These are phyloP conservation scores for Fistulinella cinereoalba DNA, from an alignment of 1,284 basidiomycete genomes.

Conservation along the genomic window DNA sequence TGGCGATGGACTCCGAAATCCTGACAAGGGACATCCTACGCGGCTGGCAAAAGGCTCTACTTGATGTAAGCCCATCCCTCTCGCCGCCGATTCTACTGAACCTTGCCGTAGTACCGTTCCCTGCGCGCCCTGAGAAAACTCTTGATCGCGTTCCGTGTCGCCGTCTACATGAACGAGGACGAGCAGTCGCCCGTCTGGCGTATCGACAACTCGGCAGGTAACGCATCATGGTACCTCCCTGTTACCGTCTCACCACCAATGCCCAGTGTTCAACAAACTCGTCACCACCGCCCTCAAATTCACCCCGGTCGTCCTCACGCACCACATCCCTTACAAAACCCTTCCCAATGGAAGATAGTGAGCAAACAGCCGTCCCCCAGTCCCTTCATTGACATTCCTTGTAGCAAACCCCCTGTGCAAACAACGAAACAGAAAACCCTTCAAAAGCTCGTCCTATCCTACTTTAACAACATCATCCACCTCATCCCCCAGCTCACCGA, in stretches of 20 bases:
- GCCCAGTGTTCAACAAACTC: constrained; percentile 87
- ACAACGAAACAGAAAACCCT: constrained; percentile 74
- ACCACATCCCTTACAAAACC: constrained; percentile 88
- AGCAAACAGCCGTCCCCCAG: constrained; percentile 33
- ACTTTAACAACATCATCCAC: constrained; percentile 83
- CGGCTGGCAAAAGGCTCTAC: constrained; percentile 88
- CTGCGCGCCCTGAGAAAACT: constrained; percentile 83
- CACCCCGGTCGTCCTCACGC: constrained; percentile 84
- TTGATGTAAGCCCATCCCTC: constrained; percentile 60
- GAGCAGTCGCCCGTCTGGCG: constrained; percentile 73
- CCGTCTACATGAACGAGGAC: constrained; percentile 88
- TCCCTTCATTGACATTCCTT: not conserved
- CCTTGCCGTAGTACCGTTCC: constrained; percentile 69
- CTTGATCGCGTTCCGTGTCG: constrained; percentile 86
- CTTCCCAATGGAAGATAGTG: constrained; percentile 83
- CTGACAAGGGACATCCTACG: constrained; percentile 77
- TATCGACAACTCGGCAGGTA: constrained; percentile 73
- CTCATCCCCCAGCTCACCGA: constrained; percentile 77
- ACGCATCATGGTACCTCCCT: not conserved
- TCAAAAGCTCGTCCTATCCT: constrained; percentile 88
- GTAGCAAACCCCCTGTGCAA: constrained; percentile 74
- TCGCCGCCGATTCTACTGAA: not conserved
- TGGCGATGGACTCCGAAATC: constrained; percentile 49
- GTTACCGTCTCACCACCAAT: constrained; percentile 1
- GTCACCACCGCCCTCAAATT: constrained; percentile 86